Percentiles rank a stretch among this genome's conserved stretches.
Evolutionary conservation across 164 flowering plant genomes (phyloP).

Genomic region (Umbilicus rupestris): DNA sequence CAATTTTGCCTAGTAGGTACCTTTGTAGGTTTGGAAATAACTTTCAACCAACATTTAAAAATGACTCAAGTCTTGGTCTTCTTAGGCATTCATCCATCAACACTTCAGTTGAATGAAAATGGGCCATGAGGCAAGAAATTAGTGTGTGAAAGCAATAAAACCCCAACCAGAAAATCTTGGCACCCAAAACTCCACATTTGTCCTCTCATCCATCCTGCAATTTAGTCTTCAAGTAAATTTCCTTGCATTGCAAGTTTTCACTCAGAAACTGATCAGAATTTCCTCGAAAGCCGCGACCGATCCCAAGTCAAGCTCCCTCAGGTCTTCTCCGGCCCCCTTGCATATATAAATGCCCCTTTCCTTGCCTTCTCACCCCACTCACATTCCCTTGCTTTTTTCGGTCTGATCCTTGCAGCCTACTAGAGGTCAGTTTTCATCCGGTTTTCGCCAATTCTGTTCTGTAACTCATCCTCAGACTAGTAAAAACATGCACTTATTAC

Average conservation of each 20-base stretch:
- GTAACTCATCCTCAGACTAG: background rate
- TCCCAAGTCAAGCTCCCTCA: constrained; percentile 1
- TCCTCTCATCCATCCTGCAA: background rate
- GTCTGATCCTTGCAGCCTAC: background rate
- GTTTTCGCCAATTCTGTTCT: background rate
- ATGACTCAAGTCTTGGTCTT: too few species aligned
- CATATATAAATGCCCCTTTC: background rate
- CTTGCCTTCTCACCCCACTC: background rate
- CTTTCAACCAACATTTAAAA: too few species aligned
- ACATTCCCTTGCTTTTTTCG: background rate
- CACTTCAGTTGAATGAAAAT: background rate
- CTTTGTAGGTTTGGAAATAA: too few species aligned
- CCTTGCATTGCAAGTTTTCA: background rate
- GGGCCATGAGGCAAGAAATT: background rate
- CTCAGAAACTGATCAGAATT: background rate
- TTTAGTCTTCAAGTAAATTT: background rate
- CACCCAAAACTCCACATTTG: background rate
- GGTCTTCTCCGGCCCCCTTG: background rate
- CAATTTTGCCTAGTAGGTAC: too few species aligned
- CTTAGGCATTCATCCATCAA: too few species aligned
- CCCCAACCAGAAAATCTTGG: background rate
- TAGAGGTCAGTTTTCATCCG: background rate
- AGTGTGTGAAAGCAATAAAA: background rate
- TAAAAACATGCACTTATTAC: too few species aligned
- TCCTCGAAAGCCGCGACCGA: constrained; percentile 2